These are phyloP conservation scores for Oryza officinalis DNA, from an alignment of 176 grass and related monocot species.

Conservation along the genomic window DNA sequence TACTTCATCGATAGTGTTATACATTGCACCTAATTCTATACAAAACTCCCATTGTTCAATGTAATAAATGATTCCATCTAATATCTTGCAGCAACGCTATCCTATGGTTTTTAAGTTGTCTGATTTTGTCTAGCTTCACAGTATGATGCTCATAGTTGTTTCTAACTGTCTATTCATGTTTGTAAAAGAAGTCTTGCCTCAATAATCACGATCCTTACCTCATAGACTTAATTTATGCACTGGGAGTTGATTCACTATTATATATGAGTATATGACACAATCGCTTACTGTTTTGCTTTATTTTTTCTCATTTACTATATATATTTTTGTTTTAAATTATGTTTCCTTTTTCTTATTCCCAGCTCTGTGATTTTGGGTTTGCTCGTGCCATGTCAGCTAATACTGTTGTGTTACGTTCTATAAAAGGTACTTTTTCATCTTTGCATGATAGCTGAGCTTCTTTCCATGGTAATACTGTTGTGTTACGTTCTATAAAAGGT, in stretches of 20 bases:
- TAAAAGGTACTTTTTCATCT: constrained; percentile 67
- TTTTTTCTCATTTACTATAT: constrained; percentile 28
- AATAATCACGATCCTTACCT: not conserved
- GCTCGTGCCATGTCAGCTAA: constrained; percentile 97
- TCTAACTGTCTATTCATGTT: not conserved
- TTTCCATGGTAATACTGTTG: not conserved
- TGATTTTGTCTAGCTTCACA: not conserved
- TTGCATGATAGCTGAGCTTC: not conserved
- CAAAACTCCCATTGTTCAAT: not conserved
- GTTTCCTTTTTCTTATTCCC: constrained; percentile 36
- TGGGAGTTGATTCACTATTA: not conserved
- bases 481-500: constrained; percentile 97
- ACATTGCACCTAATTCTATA: constrained; percentile 1
- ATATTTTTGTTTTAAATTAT: constrained; percentile 21
- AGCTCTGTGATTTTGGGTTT: constrained; percentile 99
- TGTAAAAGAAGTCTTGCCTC: not conserved
- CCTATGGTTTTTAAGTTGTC: not conserved
- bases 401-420: constrained; percentile 92
- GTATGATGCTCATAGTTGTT: constrained; percentile 9
- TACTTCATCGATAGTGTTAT: not conserved
- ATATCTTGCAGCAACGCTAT: not conserved
- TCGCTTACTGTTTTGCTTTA: constrained; percentile 22
- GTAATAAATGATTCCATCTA: not conserved
- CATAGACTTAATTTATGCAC: not conserved
- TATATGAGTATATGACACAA: not conserved